Conservation (phyloP, 2,329 filamentous ascomycete genomes). For the Arthrobotrys sphaeroides region DNA sequence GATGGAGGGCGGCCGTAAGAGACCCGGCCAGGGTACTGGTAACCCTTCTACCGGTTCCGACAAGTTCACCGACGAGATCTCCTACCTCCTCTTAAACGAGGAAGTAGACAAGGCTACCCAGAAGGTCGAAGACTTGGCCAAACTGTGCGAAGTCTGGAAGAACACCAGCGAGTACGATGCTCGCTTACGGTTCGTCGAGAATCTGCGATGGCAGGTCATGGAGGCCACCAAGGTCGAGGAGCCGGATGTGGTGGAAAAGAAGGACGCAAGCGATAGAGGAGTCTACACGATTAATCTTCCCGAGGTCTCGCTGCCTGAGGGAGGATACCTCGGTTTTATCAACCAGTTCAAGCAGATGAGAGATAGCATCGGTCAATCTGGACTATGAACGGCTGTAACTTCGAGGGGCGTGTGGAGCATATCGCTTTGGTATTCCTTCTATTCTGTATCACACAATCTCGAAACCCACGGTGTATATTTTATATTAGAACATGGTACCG, state of each 20-base stretch:
- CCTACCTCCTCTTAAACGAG: conserved; percentile 62
- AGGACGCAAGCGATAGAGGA: conserved; percentile 57
- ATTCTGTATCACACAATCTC: neutral
- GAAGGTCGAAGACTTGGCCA: conserved; percentile 79
- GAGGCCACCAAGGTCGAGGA: conserved; percentile 70
- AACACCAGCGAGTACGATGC: conserved; percentile 96
- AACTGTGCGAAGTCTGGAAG: conserved; percentile 84
- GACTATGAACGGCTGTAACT: conserved; percentile 16
- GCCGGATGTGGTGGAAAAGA: conserved; percentile 60
- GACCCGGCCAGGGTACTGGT: conserved; percentile 27
- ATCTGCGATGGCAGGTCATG: conserved; percentile 81
- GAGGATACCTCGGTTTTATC: conserved; percentile 67
- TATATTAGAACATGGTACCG: neutral
- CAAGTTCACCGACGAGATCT: conserved; percentile 57
- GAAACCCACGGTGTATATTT: neutral
- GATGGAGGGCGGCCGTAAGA: conserved; percentile 54
- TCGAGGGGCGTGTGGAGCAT: neutral
- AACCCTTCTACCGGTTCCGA: conserved; percentile 26
- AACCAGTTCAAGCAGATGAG: conserved; percentile 72
- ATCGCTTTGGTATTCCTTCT: neutral
- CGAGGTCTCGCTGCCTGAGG: conserved; percentile 60
- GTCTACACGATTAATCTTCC: conserved; percentile 59
- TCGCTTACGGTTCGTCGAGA: conserved; percentile 80
- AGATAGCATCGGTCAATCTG: conserved; percentile 58
- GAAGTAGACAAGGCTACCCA: conserved; percentile 78